Evolutionary conservation across 257 asterid genomes (phyloP).

Genomic region (Salvia splendens): DNA sequence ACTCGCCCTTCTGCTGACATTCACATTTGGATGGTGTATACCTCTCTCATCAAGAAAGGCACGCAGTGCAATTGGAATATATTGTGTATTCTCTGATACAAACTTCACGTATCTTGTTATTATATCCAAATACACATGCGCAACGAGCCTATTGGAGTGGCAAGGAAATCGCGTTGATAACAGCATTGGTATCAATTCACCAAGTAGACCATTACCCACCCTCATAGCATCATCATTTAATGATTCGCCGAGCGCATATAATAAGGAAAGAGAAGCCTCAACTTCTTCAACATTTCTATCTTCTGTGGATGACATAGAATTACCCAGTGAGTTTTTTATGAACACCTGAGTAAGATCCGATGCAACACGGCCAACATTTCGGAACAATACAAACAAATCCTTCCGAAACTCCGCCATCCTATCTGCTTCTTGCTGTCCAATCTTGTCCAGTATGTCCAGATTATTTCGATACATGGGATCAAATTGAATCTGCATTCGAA

Average conservation of each 20-base stretch:
- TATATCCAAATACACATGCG: constrained; percentile 83
- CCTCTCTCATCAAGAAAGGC: constrained; percentile 98
- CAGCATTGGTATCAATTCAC: constrained; percentile 78
- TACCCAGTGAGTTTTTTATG: constrained; percentile 69
- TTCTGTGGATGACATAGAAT: constrained; percentile 60
- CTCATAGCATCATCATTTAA: constrained; percentile 67
- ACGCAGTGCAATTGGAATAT: constrained; percentile 64
- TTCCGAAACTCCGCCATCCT: constrained; percentile 89
- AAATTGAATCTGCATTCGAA: constrained; percentile 63
- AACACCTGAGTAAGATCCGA: constrained; percentile 77
- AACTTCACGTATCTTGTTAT: constrained; percentile 80
- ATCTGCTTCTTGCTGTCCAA: constrained; percentile 90
- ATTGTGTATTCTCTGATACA: constrained; percentile 76
- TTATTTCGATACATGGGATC: constrained; percentile 70
- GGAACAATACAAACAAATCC: constrained; percentile 73
- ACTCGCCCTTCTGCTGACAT: constrained; percentile 82
- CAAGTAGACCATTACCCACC: constrained; percentile 64
- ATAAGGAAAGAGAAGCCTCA: constrained; percentile 90
- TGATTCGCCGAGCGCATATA: constrained; percentile 88
- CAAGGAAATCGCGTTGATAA: constrained; percentile 83
- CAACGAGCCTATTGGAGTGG: constrained; percentile 89
- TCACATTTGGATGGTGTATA: constrained; percentile 77
- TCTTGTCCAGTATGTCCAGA: constrained; percentile 69
- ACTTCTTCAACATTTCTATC: constrained; percentile 86
- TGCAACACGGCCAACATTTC: constrained; percentile 84